These are phyloP conservation scores for Malassezia caprae DNA, from an alignment of 1,284 basidiomycete species.

Conservation along the genomic window DNA sequence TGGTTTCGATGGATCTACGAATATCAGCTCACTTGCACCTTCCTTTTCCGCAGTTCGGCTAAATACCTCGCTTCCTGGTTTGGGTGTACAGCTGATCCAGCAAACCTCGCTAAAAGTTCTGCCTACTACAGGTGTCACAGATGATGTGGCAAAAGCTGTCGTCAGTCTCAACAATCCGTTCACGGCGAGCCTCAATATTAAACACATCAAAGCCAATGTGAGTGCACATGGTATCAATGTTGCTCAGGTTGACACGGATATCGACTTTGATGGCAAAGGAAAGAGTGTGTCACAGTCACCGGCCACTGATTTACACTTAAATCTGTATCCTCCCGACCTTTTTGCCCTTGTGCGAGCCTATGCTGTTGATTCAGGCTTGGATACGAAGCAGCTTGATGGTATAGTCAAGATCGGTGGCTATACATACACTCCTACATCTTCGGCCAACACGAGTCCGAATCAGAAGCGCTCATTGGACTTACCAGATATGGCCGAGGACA, in stretches of 20 bases:
- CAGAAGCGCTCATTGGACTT: neutral
- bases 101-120: constrained; percentile 58
- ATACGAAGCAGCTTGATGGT: constrained; percentile 59
- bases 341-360: constrained; percentile 63
- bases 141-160: constrained; percentile 61
- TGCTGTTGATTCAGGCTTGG: constrained; percentile 59
- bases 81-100: constrained; percentile 57
- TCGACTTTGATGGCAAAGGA: constrained; percentile 56
- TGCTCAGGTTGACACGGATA: constrained; percentile 58
- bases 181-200: constrained; percentile 57
- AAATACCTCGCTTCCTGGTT: constrained; percentile 57
- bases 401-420: constrained; percentile 64
- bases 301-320: constrained; percentile 58
- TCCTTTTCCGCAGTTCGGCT: constrained; percentile 61
- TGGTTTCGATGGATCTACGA: constrained; percentile 59
- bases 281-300: constrained; percentile 58
- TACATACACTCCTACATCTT: constrained; percentile 30
- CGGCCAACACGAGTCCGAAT: neutral
- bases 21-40: constrained; percentile 56
- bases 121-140: constrained; percentile 57
- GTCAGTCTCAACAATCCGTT: constrained; percentile 64
- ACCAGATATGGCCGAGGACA: neutral
- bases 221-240: constrained; percentile 59
- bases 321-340: constrained; percentile 61
- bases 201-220: constrained; percentile 59